phyloP scores from a whole-genome alignment of 441 rosid species.

The Eutrema salsugineum region DNA sequence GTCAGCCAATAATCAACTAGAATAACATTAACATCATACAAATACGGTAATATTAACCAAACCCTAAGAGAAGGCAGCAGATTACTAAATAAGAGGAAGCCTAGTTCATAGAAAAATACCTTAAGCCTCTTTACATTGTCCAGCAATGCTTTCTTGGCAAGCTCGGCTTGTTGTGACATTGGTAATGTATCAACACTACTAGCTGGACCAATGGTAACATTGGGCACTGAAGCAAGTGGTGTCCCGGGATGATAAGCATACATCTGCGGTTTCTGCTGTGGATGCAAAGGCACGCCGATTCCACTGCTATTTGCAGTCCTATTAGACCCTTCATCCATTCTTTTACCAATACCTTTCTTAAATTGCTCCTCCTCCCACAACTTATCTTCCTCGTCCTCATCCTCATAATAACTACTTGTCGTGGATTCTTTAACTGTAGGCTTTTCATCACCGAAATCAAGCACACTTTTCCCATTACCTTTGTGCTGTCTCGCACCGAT shows the following conservation, averaged over 20 bases:
- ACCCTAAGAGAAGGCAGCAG: not conserved
- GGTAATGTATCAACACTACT: constrained; percentile 54
- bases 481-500: constrained; percentile 36
- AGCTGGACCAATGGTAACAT: constrained; percentile 41
- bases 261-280: constrained; percentile 39
- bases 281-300: constrained; percentile 29
- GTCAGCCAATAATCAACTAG: constrained; percentile 9
- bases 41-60: not conserved
- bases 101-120: constrained; percentile 41
- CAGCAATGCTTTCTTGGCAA: constrained; percentile 68
- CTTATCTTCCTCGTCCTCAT: constrained; percentile 81
- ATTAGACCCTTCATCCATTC: constrained; percentile 62
- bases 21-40: not conserved
- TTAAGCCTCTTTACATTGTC: constrained; percentile 54
- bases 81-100: not conserved
- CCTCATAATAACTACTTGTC: constrained; percentile 28
- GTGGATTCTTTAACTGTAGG: constrained; percentile 17
- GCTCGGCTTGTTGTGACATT: constrained; percentile 70
- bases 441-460: constrained; percentile 49
- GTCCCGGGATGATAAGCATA: constrained; percentile 33
- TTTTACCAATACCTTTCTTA: constrained; percentile 83
- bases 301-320: constrained; percentile 31
- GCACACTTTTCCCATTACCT: constrained; percentile 55
- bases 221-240: constrained; percentile 33
- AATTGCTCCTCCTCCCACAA: constrained; percentile 94